A percentile compares a stretch with the other conserved stretches of the same genome.
These are phyloP conservation scores for Talaromyces liani DNA, from an alignment of 495 filamentous ascomycete species.

Conservation along the genomic window DNA sequence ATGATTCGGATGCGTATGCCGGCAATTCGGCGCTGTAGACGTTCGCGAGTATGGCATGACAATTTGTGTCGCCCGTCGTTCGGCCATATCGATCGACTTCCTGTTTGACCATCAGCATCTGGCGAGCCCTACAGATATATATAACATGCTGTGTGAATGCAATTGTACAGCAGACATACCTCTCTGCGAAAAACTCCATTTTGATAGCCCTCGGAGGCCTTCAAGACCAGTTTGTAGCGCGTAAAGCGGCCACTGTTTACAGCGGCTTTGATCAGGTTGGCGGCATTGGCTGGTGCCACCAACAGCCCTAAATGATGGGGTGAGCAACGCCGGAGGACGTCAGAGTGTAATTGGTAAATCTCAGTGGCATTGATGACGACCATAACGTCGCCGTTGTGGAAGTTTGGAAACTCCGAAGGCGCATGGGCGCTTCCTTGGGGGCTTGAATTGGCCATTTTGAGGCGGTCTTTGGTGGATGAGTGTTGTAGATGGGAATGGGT, in stretches of 20 bases:
- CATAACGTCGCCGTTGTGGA: constrained; percentile 28
- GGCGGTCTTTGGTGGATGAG: neutral
- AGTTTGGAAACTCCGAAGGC: constrained; percentile 18
- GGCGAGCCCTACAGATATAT: neutral
- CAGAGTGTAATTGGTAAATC: constrained; percentile 26
- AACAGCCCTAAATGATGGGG: constrained; percentile 11
- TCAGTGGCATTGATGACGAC: constrained; percentile 22
- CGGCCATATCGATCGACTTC: constrained; percentile 6
- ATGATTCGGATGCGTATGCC: constrained; percentile 13
- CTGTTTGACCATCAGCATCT: neutral
- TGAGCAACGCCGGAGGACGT: constrained; percentile 16
- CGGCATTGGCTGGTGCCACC: constrained; percentile 8
- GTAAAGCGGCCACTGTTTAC: constrained; percentile 11
- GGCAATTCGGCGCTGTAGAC: neutral
- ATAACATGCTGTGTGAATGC: neutral
- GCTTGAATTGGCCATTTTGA: neutral
- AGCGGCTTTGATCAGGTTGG: constrained; percentile 10
- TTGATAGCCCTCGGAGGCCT: neutral
- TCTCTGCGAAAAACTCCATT: constrained; percentile 5
- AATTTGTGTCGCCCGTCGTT: neutral
- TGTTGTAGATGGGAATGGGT: neutral
- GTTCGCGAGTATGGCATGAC: neutral
- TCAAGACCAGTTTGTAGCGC: constrained; percentile 17
- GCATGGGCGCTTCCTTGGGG: neutral
- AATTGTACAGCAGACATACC: neutral